Base-by-base conservation (phyloP, 2,329 filamentous ascomycete species). In the Lasiodiplodia sp. region DNA sequence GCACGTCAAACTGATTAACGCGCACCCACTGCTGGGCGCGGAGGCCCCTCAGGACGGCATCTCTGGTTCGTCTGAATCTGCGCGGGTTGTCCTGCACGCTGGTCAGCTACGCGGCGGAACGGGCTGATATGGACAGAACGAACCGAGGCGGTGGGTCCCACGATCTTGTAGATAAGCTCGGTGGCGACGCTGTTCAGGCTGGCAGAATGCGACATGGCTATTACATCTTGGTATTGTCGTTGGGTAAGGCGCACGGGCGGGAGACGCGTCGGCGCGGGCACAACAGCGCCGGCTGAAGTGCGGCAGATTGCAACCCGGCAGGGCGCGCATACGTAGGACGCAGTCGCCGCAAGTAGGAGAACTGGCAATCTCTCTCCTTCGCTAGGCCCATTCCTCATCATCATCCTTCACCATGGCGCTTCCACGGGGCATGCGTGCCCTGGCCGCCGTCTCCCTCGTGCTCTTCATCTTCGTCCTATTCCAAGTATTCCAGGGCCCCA, bases 391-490 rank as follows among this genome's bases (percentile, higher is more conserved):
- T 49, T 52, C 56, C 31, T 34, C 66, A 31, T 34, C 14, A 25
- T 25, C 53, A 40, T 40, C 66, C 28, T 69, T 28, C 77, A 87
- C 74, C 72, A 97, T 97, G 94, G 92, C 91, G 76, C 85, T 97
- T 78, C 92, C 93, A 77, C 90, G 91, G 84, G 92, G 93, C 69
- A 91, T 97, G 78, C 90, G 94, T 82, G 88, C 92, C 76, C 84
- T 97, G 77, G 91, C 88, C 73, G 86, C 92, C 72, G 84, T 88
- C 71, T 92, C 91, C 72, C 83, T 92, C 74, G 80, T 92, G 70
- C 83, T 96, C 72, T 92, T 93, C 84, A 85, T 92, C 71, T 94
- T 94, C 80, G 88, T 97, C 75, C 81, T 96, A 72, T 91, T 92
- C 73, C 91, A 92, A 76, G 84, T 96, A 74, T 89, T 92, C 78